Conservation (phyloP, 345 rosid genomes). For the Arabidopsis suecica region DNA sequence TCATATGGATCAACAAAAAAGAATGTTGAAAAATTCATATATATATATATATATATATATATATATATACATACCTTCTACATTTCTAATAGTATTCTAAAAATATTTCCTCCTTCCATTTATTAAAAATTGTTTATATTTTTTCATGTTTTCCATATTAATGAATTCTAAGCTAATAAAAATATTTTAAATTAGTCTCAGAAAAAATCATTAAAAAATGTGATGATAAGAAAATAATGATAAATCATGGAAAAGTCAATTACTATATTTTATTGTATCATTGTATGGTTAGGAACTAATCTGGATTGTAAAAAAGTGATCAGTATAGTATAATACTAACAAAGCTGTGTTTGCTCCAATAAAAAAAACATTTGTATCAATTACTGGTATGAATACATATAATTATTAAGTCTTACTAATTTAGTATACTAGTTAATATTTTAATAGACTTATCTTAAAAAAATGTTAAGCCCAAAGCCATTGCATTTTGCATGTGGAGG, state of each 20-base stretch:
- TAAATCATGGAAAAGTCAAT: background rate
- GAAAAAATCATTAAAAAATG: background rate
- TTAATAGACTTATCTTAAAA: background rate
- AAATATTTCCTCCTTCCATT: background rate
- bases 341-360: background rate
- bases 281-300: background rate
- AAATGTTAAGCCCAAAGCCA: conserved; percentile 15
- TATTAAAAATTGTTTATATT: background rate
- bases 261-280: background rate
- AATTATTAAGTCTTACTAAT: background rate
- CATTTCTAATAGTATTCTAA: too few relatives aligned
- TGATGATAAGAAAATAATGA: background rate
- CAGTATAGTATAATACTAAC: background rate
- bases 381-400: background rate
- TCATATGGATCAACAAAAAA: background rate
- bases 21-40: background rate
- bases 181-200: background rate
- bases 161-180: background rate
- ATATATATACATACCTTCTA: background rate
- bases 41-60: too few relatives aligned
- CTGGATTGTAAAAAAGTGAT: background rate
- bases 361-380: background rate
- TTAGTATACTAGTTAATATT: background rate
- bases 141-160: background rate
- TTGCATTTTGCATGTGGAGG: conserved; percentile 35